Evolutionary conservation across 768 basidiomycete genomes (phyloP), one percentile per base, ranked within the genome.

Genomic region (Podaxis sp.): DNA sequence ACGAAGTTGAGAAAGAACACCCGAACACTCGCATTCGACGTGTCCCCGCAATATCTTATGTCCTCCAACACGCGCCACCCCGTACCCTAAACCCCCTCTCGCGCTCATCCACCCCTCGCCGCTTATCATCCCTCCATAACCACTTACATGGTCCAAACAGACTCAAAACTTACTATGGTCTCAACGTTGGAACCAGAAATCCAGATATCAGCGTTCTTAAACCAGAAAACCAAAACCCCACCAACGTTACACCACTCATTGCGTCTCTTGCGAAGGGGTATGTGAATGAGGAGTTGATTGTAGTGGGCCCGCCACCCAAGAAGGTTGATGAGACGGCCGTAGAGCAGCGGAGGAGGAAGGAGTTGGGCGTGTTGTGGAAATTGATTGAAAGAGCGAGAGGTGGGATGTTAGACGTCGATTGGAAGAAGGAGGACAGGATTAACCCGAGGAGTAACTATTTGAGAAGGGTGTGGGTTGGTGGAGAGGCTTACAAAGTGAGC

Each of bases 161-260:
- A 9, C 46, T 47, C 18, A 38, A 13, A 40, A 59, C 38, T 7
- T 36, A 66, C 2, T 55, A 36, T 7, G 51, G 44, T 2, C 52
- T 48, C 1, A 65, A 65, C 28, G 61, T 67, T 1, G 62, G 73
- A 3, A 51, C 72, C 0, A 79, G 78, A 0, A 83, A 85, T 64
- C 72, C 76, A 4, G 90, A 91, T 65, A 64, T 82, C 3, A 79
- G 77, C 1, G 82, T 88, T 1, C 74, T 90, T 16, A 82, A 76
- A 23, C 69, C 77, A 0, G 82, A 84, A 63, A 79, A 80, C 32
- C 83, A 84, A 64, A 79, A 70, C 16, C 71, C 74, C 4, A 90
- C 88, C 0, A 81, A 82, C 50, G 87, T 91, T 6, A 90, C 89
- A 0, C 83, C 84, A 0, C 74, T 77, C 18, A 84, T 91, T 47